A percentile compares a stretch with the other conserved stretches of the same genome.
Conservation (phyloP, 495 filamentous ascomycete genomes). For the Podospora pseudocomata region DNA sequence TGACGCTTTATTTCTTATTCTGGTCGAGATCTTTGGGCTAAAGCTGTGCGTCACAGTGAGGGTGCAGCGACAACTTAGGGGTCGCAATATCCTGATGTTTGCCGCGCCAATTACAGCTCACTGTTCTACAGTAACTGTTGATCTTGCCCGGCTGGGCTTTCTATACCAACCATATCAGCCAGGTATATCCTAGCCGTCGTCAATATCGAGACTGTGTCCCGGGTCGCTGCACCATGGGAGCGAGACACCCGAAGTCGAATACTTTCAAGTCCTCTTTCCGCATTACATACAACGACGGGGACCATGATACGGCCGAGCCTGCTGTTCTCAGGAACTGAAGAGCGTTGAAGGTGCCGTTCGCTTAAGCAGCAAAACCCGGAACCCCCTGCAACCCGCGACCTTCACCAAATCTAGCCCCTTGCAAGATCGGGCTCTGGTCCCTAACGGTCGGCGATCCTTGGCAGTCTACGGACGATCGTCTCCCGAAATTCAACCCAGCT, state of each 20-base stretch:
- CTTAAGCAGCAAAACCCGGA: slow-evolving; percentile 8
- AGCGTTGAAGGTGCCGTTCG: slow-evolving; percentile 10
- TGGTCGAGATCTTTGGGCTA: background rate
- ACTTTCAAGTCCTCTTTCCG: no score
- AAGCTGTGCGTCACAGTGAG: background rate
- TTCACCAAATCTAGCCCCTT: background rate
- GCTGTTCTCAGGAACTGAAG: slow-evolving; percentile 1
- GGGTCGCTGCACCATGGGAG: background rate
- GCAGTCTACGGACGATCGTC: slow-evolving; percentile 13
- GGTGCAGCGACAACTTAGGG: background rate
- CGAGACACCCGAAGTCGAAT: background rate
- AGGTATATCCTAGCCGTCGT: background rate
- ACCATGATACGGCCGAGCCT: slow-evolving; percentile 3
- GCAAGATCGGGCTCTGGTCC: slow-evolving; percentile 6
- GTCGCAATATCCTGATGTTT: slow-evolving; percentile 15
- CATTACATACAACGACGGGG: background rate
- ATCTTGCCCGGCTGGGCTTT: slow-evolving; percentile 5
- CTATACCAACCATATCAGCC: background rate
- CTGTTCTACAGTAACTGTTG: background rate
- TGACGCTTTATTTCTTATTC: background rate
- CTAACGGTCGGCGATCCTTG: slow-evolving; percentile 5
- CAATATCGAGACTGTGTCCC: slow-evolving; percentile 7
- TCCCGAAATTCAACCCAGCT: slow-evolving; percentile 1
- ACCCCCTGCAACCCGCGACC: slow-evolving; percentile 22
- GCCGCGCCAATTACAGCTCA: slow-evolving; percentile 19